Percentiles rank a stretch among this genome's conserved stretches.
Evolutionary conservation across 2,329 filamentous ascomycete species (phyloP).

Genomic region (Clonostachys rhizophaga): DNA sequence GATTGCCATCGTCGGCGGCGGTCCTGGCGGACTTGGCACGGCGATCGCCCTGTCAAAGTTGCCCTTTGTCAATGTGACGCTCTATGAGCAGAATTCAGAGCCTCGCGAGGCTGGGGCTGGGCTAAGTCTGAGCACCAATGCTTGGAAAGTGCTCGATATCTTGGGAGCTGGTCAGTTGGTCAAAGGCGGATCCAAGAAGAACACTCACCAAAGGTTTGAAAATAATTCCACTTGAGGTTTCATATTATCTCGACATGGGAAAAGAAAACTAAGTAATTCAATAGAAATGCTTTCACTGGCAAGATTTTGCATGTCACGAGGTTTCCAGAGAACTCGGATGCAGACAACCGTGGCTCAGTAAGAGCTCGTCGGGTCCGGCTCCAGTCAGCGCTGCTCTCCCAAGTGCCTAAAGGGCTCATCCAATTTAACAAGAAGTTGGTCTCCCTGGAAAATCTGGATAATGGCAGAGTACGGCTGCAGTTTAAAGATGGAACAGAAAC

Average conservation of each 20-base stretch:
- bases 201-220: too few relatives aligned
- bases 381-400: too few relatives aligned
- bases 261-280: too few relatives aligned
- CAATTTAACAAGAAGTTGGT: neutral
- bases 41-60: neutral
- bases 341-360: too few relatives aligned
- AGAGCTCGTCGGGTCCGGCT: too few relatives aligned
- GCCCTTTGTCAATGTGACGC: neutral
- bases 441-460: neutral
- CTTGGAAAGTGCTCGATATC: neutral
- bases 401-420: neutral
- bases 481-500: neutral
- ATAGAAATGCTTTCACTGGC: too few relatives aligned
- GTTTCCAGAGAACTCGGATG: too few relatives aligned
- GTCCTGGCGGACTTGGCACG: neutral
- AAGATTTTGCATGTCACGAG: too few relatives aligned
- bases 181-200: too few relatives aligned
- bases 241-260: too few relatives aligned
- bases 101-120: neutral
- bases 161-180: too few relatives aligned
- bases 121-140: neutral
- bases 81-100: neutral
- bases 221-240: too few relatives aligned
- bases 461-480: neutral
- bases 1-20: conserved; percentile 3